These are phyloP conservation scores for Xylogone sp. DNA, from an alignment of 2,329 filamentous ascomycete genomes.

Conservation along the genomic window DNA sequence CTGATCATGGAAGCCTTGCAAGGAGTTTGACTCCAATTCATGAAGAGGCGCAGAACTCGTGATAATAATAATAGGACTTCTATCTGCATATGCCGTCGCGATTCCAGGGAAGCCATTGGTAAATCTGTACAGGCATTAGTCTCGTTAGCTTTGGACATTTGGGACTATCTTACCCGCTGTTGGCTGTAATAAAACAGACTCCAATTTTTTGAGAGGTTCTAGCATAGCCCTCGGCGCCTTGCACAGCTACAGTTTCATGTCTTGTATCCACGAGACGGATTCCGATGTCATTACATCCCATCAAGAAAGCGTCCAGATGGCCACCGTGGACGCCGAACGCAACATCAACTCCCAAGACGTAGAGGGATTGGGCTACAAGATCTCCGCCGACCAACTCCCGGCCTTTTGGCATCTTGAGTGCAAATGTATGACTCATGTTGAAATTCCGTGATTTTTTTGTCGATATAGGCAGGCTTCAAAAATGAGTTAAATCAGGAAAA, in stretches of 20 bases:
- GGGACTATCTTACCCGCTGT: constrained; percentile 34
- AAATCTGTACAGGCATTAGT: constrained; percentile 30
- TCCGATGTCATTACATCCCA: constrained; percentile 32
- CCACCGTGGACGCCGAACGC: constrained; percentile 45
- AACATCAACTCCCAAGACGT: constrained; percentile 37
- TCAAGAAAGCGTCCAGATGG: constrained; percentile 43
- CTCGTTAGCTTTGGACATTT: constrained; percentile 5
- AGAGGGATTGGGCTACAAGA: constrained; percentile 39
- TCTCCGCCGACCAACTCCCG: constrained; percentile 42
- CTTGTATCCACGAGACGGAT: constrained; percentile 36
- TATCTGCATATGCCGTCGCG: constrained; percentile 34
- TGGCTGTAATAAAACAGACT: constrained; percentile 42
- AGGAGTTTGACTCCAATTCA: constrained; percentile 41
- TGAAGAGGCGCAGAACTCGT: constrained; percentile 40
- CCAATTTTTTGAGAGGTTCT: constrained; percentile 39
- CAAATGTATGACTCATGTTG: too few species aligned
- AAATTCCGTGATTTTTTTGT: too few species aligned
- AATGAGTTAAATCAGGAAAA: too few species aligned
- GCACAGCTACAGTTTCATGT: constrained; percentile 43
- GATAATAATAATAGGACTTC: constrained; percentile 40
- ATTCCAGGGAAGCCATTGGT: constrained; percentile 41
- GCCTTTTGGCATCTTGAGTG: too few species aligned
- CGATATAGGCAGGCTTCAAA: too few species aligned
- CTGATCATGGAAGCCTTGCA: constrained; percentile 44
- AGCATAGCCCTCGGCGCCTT: constrained; percentile 42